These are phyloP conservation scores for Bipolaris zeicola DNA, from an alignment of 2,329 filamentous ascomycete species.

Conservation along the genomic window DNA sequence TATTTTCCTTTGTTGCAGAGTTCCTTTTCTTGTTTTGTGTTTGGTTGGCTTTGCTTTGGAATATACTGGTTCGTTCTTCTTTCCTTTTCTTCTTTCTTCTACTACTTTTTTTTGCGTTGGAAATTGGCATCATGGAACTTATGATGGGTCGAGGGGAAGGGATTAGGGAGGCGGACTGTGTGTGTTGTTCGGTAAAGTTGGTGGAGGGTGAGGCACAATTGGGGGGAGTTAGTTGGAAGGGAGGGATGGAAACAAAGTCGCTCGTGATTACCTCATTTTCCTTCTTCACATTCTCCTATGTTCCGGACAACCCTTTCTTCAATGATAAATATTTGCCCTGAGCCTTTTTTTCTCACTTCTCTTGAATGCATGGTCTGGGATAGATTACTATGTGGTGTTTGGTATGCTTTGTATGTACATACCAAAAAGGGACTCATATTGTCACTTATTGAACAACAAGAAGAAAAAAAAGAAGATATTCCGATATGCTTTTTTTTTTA, in stretches of 20 bases:
- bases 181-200: not conserved
- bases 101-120: not conserved
- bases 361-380: not conserved
- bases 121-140: not conserved
- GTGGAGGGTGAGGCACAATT: not conserved
- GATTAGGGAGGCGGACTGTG: not conserved
- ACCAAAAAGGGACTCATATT: not conserved
- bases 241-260: not conserved
- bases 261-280: not conserved
- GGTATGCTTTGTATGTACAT: not conserved
- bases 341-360: slow-evolving; percentile 1
- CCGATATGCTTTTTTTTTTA: slow-evolving; percentile 14
- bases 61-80: not conserved
- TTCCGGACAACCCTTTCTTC: slow-evolving; percentile 17
- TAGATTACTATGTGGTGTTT: not conserved
- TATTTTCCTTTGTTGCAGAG: not conserved
- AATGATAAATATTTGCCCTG: slow-evolving; percentile 42
- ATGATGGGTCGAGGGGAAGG: not conserved
- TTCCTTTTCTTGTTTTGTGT: not conserved
- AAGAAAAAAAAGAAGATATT: no score
- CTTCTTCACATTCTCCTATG: slow-evolving; percentile 13
- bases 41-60: slow-evolving; percentile 3
- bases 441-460: not conserved
- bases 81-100: not conserved
- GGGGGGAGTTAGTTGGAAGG: not conserved